Evolutionary conservation across 1,139 yeast species (phyloP).

Genomic region (Meyerozyma athensensis): DNA sequence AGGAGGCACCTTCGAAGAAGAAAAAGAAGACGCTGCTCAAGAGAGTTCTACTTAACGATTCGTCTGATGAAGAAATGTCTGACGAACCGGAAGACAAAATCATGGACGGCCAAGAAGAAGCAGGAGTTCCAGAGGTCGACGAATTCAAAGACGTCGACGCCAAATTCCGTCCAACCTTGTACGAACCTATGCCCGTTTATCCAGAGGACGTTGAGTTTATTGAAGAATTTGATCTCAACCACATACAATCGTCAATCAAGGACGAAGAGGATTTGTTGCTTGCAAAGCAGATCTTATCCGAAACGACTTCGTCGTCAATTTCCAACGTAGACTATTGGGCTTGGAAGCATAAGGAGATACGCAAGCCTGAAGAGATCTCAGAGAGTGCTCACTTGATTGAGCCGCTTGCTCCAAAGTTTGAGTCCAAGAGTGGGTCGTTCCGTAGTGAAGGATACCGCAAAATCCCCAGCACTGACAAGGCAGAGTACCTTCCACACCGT

Average conservation of each 20-base stretch:
- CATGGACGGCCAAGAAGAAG: conserved; percentile 7
- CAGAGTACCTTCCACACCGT: conserved; percentile 76
- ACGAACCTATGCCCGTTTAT: conserved; percentile 47
- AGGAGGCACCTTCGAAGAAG: conserved; percentile 5
- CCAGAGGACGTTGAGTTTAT: conserved; percentile 29
- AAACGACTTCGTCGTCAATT: conserved; percentile 23
- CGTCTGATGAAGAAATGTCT: conserved; percentile 10
- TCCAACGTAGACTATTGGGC: conserved; percentile 58
- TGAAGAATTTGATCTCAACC: conserved; percentile 39
- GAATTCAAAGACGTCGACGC: conserved; percentile 26
- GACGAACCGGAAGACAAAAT: conserved; percentile 3
- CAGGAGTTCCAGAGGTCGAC: conserved; percentile 14
- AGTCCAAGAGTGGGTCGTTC: conserved; percentile 56
- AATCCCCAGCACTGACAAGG: conserved; percentile 68
- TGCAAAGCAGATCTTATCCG: conserved; percentile 42
- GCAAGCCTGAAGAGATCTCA: conserved; percentile 21
- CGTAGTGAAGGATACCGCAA: conserved; percentile 72
- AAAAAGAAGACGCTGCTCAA: conserved; percentile 11
- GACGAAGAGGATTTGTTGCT: conserved; percentile 71
- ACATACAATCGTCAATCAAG: conserved; percentile 50
- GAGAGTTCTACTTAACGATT: conserved; percentile 11
- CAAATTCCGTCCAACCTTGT: conserved; percentile 42
- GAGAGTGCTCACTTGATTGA: conserved; percentile 26
- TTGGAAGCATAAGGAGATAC: conserved; percentile 50
- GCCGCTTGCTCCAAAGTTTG: conserved; percentile 32